Conservation (phyloP, 768 basidiomycete species). For the Trametes maxima region DNA sequence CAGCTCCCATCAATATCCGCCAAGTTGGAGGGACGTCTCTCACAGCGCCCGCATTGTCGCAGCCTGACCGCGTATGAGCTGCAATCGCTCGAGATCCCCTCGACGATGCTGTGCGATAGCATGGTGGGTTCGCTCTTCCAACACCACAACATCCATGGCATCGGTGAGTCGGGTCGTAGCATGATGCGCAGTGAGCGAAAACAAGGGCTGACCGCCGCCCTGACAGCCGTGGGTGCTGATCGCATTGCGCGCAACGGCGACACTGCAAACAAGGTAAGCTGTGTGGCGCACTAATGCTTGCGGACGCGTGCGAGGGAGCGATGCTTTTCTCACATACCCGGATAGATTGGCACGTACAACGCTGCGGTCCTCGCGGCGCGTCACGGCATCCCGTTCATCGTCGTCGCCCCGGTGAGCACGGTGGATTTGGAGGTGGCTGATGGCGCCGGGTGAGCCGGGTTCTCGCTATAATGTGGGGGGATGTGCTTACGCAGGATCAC, state of each 20-base stretch:
- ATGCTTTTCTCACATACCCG: background rate
- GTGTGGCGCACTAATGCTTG: background rate
- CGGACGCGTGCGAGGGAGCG: background rate
- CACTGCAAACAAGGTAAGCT: constrained; percentile 87
- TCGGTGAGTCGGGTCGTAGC: constrained; percentile 50
- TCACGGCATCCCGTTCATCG: constrained; percentile 88
- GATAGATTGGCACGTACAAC: constrained; percentile 89
- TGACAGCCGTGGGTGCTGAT: constrained; percentile 81
- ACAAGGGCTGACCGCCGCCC: background rate
- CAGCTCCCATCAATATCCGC: background rate
- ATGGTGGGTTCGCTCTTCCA: constrained; percentile 97
- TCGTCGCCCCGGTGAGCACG: constrained; percentile 91
- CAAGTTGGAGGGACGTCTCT: background rate
- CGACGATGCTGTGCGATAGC: constrained; percentile 95
- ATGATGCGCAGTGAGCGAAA: background rate
- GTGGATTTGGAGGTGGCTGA: constrained; percentile 80
- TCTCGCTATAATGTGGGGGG: constrained; percentile 3
- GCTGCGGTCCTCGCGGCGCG: constrained; percentile 89
- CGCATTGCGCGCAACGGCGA: constrained; percentile 92
- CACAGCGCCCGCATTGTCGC: constrained; percentile 5
- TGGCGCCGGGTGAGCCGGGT: constrained; percentile 53
- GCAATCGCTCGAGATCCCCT: constrained; percentile 79
- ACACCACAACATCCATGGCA: constrained; percentile 78
- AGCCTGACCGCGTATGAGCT: constrained; percentile 92
- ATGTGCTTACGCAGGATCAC: constrained; percentile 10